These are phyloP conservation scores for Coemansia sp. DNA, from an alignment of 192 early-diverging fungal species.

Conservation along the genomic window DNA sequence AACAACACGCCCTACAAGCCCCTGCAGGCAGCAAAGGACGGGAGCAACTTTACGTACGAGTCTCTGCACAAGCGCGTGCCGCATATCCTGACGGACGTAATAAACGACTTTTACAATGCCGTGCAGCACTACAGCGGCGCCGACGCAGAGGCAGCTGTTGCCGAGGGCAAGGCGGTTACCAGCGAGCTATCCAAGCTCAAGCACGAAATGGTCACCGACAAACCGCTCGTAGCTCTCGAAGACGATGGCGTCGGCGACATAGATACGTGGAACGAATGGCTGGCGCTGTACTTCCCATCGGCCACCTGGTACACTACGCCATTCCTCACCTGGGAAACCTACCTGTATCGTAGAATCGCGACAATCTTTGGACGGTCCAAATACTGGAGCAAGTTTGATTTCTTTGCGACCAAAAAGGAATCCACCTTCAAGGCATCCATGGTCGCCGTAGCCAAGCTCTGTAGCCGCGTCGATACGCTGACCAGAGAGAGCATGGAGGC, in stretches of 20 bases:
- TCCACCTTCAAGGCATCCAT: conserved; percentile 65
- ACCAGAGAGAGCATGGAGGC: conserved; percentile 14
- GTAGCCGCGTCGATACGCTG: conserved; percentile 52
- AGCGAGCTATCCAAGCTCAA: conserved; percentile 62
- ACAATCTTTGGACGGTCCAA: conserved; percentile 53
- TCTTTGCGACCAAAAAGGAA: conserved; percentile 67
- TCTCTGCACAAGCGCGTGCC: conserved; percentile 76
- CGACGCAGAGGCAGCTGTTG: conserved; percentile 28
- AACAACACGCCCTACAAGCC: conserved; percentile 57
- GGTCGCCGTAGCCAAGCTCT: conserved; percentile 62
- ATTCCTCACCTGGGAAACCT: conserved; percentile 84
- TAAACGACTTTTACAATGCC: conserved; percentile 67
- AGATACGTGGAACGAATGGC: conserved; percentile 61
- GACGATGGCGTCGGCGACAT: conserved; percentile 54
- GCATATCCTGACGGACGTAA: conserved; percentile 74
- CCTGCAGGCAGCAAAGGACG: conserved; percentile 59
- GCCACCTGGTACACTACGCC: conserved; percentile 71
- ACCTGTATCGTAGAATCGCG: conserved; percentile 72
- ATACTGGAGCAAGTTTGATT: conserved; percentile 69
- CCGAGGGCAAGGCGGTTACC: conserved; percentile 69
- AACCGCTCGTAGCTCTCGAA: conserved; percentile 49
- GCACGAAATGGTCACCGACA: conserved; percentile 70
- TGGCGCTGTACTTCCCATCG: conserved; percentile 52
- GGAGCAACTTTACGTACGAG: conserved; percentile 70
- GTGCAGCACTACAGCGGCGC: conserved; percentile 29